Conservation (phyloP, 495 filamentous ascomycete species). For the Tuber microsphaerosporum region DNA sequence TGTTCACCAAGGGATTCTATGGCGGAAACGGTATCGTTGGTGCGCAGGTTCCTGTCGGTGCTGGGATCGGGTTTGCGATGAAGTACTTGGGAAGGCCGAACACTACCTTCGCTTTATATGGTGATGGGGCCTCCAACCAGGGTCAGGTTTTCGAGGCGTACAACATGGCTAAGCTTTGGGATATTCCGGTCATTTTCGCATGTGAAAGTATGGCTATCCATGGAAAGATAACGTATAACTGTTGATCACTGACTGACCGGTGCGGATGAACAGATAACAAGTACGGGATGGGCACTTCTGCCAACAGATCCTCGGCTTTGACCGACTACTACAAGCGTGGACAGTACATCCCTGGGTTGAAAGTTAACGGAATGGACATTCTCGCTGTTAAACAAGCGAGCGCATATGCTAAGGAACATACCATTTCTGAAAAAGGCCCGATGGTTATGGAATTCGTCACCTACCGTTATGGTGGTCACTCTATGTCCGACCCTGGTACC, state of each 20-base stretch:
- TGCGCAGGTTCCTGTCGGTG: conserved; percentile 95
- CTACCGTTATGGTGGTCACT: conserved; percentile 98
- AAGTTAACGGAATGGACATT: conserved; percentile 99
- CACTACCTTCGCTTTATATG: conserved; percentile 83
- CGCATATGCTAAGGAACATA: conserved; percentile 81
- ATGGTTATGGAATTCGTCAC: conserved; percentile 98
- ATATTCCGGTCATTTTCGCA: conserved; percentile 85
- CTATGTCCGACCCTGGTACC: conserved; percentile 98
- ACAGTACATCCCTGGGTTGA: conserved; percentile 98
- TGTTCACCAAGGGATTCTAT: conserved; percentile 97
- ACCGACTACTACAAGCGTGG: conserved; percentile 99
- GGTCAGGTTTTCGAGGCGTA: conserved; percentile 99
- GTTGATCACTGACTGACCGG: conserved; percentile 4
- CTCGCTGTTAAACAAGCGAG: conserved; percentile 96
- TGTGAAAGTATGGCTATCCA: conserved; percentile 75
- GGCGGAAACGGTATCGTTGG: conserved; percentile 98
- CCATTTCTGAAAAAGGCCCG: conserved; percentile 72
- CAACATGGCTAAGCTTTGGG: conserved; percentile 99
- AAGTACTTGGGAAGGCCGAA: conserved; percentile 81
- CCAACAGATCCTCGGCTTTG: conserved; percentile 82
- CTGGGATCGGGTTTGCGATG: conserved; percentile 93
- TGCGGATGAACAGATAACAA: conserved; percentile 76
- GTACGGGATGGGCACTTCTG: conserved; percentile 98
- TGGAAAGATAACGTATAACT: not conserved
- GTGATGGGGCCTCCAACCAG: conserved; percentile 96